phyloP scores from a whole-genome alignment of 2,329 filamentous ascomycete species.

The Pyrenophora seminiperda region DNA sequence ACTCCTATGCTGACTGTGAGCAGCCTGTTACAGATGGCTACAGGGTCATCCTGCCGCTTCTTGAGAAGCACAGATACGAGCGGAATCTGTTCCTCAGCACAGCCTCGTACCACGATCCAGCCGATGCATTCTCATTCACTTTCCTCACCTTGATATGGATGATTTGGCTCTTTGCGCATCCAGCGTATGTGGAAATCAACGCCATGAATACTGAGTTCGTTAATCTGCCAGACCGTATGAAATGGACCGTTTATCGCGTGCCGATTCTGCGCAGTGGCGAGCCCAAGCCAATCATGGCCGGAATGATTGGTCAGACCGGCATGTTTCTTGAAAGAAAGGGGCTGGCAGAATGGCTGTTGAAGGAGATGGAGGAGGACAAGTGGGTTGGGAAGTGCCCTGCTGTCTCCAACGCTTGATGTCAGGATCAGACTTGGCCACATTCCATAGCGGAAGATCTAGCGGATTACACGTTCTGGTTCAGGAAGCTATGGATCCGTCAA shows the following conservation, averaged over 20 bases:
- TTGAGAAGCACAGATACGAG: slow-evolving; percentile 11
- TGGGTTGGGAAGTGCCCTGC: slow-evolving; percentile 16
- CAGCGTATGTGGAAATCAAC: slow-evolving; percentile 18
- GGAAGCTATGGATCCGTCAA: too few relatives aligned
- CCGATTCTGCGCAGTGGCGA: slow-evolving; percentile 11
- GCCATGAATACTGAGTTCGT: slow-evolving; percentile 2
- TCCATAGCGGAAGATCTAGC: too few relatives aligned
- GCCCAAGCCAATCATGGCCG: slow-evolving; percentile 7
- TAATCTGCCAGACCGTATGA: neutral
- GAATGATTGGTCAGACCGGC: slow-evolving; percentile 7
- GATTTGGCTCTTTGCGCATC: slow-evolving; percentile 7
- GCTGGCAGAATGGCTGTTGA: slow-evolving; percentile 16
- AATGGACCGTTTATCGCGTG: slow-evolving; percentile 18
- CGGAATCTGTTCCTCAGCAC: slow-evolving; percentile 12
- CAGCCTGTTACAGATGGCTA: slow-evolving; percentile 13
- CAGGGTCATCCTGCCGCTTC: slow-evolving; percentile 11
- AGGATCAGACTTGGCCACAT: too few relatives aligned
- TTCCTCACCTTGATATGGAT: slow-evolving; percentile 7
- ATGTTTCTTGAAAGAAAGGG: slow-evolving; percentile 12
- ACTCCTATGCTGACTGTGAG: too few relatives aligned
- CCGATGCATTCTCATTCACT: slow-evolving; percentile 9
- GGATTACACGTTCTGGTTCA: too few relatives aligned
- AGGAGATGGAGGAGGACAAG: slow-evolving; percentile 18
- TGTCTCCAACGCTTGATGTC: slow-evolving; percentile 6
- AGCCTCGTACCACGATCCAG: slow-evolving; percentile 8